Evolutionary conservation across 495 filamentous ascomycete species (phyloP).

Genomic region (Lindgomyces ingoldianus): DNA sequence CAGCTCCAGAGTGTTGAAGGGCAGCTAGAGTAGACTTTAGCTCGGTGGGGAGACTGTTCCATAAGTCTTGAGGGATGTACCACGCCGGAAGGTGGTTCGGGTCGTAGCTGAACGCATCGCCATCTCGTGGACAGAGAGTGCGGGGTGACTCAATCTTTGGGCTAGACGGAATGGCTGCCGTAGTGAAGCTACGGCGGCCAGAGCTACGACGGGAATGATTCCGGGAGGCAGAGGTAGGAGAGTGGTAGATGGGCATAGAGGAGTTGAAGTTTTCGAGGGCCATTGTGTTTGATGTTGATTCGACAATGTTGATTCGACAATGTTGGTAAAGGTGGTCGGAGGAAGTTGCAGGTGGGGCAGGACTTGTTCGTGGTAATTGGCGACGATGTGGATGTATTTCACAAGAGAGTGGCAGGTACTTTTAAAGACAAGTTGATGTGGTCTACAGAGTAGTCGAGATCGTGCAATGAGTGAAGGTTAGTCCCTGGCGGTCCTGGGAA

Average conservation of each 20-base stretch:
- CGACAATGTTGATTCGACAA: constrained; percentile 1
- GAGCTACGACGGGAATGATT: constrained; percentile 5
- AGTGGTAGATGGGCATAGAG: constrained; percentile 9
- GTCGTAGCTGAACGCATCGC: constrained; percentile 43
- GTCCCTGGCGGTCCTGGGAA: background rate
- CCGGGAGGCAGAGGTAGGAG: background rate
- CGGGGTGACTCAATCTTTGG: constrained; percentile 28
- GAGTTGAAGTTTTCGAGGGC: constrained; percentile 7
- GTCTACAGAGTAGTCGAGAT: background rate
- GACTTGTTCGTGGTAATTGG: background rate
- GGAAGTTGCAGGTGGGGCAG: background rate
- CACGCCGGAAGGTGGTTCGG: constrained; percentile 33
- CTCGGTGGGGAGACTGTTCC: constrained; percentile 26
- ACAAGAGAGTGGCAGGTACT: background rate
- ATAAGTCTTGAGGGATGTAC: constrained; percentile 33
- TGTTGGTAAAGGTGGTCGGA: background rate
- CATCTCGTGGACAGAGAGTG: constrained; percentile 33
- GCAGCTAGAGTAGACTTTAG: constrained; percentile 24
- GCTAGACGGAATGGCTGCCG: background rate
- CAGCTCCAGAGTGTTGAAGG: constrained; percentile 41
- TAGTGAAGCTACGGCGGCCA: constrained; percentile 4
- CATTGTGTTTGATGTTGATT: constrained; percentile 10
- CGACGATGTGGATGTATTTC: background rate
- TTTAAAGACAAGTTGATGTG: background rate
- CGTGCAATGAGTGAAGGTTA: background rate